Percentiles rank a stretch among this genome's conserved stretches.
phyloP scores from a whole-genome alignment of 139 green algal genomes.

The Coelastrella sp. region DNA sequence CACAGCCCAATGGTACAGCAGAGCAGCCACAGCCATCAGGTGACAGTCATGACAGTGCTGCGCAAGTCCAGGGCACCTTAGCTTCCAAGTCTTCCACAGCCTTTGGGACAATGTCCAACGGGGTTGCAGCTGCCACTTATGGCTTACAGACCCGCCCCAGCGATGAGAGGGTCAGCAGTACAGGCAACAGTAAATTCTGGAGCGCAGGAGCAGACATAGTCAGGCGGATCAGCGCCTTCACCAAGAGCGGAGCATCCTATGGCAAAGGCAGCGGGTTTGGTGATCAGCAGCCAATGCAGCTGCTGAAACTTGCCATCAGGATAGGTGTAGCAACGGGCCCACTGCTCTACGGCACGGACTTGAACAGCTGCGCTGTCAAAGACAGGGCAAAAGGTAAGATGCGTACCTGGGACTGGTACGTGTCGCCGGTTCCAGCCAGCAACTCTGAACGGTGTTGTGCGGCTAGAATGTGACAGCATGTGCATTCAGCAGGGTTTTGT shows the following conservation, averaged over 20 bases:
- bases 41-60: neutral
- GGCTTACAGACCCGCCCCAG: neutral
- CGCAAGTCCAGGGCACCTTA: neutral
- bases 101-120: neutral
- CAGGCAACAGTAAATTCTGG: neutral
- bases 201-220: neutral
- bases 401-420: no score
- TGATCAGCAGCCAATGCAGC: conserved; percentile 22
- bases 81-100: neutral
- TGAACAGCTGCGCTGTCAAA: conserved; percentile 33
- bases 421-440: no score
- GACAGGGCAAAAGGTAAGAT: conserved; percentile 22
- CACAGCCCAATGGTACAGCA: neutral
- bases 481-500: no score
- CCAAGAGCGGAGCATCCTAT: neutral
- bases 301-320: conserved; percentile 24
- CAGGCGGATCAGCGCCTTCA: neutral
- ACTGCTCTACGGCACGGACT: conserved; percentile 12
- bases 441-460: no score
- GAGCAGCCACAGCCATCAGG: neutral
- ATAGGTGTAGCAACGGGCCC: conserved; percentile 33
- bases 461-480: no score
- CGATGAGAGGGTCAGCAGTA: neutral
- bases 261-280: neutral
- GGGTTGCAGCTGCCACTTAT: neutral